phyloP scores from a whole-genome alignment of 768 basidiomycete genomes.

The Lenzites betulinus region DNA sequence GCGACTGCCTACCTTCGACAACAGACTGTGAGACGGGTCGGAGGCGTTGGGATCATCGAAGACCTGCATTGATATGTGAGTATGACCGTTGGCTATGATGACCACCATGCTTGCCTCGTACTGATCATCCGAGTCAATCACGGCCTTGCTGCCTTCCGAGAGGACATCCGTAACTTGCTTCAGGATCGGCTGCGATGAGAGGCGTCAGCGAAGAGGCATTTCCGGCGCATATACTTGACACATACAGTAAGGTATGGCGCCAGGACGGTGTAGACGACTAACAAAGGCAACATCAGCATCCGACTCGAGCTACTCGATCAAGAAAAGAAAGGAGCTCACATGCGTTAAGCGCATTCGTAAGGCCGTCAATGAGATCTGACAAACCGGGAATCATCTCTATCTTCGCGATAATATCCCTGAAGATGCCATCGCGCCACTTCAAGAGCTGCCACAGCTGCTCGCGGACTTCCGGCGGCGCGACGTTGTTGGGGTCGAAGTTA shows the following conservation, averaged over 20 bases:
- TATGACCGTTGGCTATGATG: not conserved
- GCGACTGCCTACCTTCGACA: constrained; percentile 56
- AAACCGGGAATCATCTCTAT: constrained; percentile 72
- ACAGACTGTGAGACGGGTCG: constrained; percentile 72
- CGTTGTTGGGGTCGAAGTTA: constrained; percentile 59
- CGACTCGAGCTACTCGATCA: not conserved
- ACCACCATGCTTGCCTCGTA: constrained; percentile 45
- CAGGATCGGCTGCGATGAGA: constrained; percentile 52
- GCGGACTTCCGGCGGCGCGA: constrained; percentile 67
- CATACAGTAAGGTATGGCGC: constrained; percentile 64
- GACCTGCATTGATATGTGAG: constrained; percentile 41
- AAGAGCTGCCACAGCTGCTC: constrained; percentile 55
- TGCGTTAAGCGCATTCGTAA: constrained; percentile 66
- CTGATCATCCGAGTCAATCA: constrained; percentile 71
- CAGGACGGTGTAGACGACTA: constrained; percentile 66
- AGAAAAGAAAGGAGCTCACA: constrained; percentile 41
- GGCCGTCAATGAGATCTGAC: constrained; percentile 53
- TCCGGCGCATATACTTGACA: not conserved
- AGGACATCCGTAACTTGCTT: constrained; percentile 57
- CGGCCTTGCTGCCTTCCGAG: constrained; percentile 63
- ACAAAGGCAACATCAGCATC: not conserved
- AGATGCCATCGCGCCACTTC: constrained; percentile 64
- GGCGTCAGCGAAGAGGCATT: too few species aligned
- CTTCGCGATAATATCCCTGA: constrained; percentile 50
- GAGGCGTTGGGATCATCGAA: constrained; percentile 68